phyloP scores from a whole-genome alignment of 306 rosid genomes.

The Casuarina cunninghamiana region DNA sequence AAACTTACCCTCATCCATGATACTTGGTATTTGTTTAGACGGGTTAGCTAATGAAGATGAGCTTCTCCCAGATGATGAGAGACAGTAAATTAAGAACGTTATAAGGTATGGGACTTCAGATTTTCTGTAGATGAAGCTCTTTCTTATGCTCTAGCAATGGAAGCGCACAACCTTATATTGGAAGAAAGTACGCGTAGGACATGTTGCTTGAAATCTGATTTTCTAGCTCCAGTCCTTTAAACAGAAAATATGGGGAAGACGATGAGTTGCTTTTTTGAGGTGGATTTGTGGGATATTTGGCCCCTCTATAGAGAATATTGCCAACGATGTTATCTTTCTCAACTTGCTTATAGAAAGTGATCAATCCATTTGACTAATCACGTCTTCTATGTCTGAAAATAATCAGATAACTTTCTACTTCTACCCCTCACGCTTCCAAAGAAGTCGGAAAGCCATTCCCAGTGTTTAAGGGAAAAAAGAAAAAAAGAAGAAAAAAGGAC shows the following conservation, averaged over 20 bases:
- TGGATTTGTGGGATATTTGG: slow-evolving; percentile 3
- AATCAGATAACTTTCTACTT: no score
- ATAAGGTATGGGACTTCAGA: not conserved
- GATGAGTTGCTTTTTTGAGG: slow-evolving; percentile 4
- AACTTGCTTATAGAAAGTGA: slow-evolving; percentile 24
- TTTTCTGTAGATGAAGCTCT: slow-evolving; percentile 4
- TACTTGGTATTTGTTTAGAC: not conserved
- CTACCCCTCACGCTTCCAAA: no score
- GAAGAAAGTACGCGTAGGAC: not conserved
- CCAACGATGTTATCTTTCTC: slow-evolving; percentile 15
- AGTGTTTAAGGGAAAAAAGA: no score
- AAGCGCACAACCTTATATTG: slow-evolving; percentile 5
- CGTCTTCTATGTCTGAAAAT: no score
- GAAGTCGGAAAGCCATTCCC: no score
- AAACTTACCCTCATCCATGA: slow-evolving; percentile 22
- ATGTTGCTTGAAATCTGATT: not conserved
- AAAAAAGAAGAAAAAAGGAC: no score
- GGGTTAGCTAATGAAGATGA: not conserved
- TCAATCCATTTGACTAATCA: not conserved
- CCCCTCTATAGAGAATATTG: not conserved
- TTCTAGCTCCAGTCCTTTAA: slow-evolving; percentile 10
- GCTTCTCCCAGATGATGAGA: not conserved
- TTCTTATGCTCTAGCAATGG: not conserved
- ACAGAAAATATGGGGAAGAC: slow-evolving; percentile 18
- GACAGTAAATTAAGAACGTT: not conserved